Percentiles rank a stretch among this genome's conserved stretches.
Conservation (phyloP, 2,329 filamentous ascomycete genomes). For the Hypoxylon sp. region DNA sequence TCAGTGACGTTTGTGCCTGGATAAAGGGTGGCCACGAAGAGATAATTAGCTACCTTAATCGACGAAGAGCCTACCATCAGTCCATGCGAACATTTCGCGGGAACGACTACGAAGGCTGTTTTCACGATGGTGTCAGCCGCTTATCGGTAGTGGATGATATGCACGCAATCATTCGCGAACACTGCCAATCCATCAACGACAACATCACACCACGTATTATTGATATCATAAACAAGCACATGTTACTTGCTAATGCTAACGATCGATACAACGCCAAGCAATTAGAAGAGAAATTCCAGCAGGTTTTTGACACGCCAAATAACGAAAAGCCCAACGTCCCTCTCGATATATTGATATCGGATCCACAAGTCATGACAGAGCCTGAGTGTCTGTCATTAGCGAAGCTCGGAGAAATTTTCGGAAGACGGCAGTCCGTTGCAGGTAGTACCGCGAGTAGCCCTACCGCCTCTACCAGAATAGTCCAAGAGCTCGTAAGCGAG, state of each 20-base stretch:
- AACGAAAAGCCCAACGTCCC: background rate
- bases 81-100: slow-evolving; percentile 17
- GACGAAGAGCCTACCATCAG: slow-evolving; percentile 23
- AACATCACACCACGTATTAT: slow-evolving; percentile 36
- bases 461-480: background rate
- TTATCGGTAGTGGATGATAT: slow-evolving; percentile 29
- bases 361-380: background rate
- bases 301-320: slow-evolving; percentile 10
- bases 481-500: slow-evolving; percentile 22
- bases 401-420: slow-evolving; percentile 5
- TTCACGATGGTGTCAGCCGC: slow-evolving; percentile 34
- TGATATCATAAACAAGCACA: slow-evolving; percentile 38
- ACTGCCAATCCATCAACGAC: slow-evolving; percentile 31
- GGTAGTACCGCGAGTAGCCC: background rate
- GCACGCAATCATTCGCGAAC: slow-evolving; percentile 31
- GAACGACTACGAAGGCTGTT: slow-evolving; percentile 38
- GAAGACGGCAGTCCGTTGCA: background rate
- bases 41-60: slow-evolving; percentile 26
- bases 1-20: slow-evolving; percentile 42
- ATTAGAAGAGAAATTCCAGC: slow-evolving; percentile 23
- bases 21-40: slow-evolving; percentile 29
- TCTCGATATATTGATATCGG: background rate
- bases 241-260: slow-evolving; percentile 31
- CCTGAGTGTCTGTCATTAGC: slow-evolving; percentile 7
- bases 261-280: slow-evolving; percentile 27